Percentiles rank a stretch among this genome's conserved stretches.
phyloP scores from a whole-genome alignment of 2,329 filamentous ascomycete species.

The Colletotrichum somersetense region DNA sequence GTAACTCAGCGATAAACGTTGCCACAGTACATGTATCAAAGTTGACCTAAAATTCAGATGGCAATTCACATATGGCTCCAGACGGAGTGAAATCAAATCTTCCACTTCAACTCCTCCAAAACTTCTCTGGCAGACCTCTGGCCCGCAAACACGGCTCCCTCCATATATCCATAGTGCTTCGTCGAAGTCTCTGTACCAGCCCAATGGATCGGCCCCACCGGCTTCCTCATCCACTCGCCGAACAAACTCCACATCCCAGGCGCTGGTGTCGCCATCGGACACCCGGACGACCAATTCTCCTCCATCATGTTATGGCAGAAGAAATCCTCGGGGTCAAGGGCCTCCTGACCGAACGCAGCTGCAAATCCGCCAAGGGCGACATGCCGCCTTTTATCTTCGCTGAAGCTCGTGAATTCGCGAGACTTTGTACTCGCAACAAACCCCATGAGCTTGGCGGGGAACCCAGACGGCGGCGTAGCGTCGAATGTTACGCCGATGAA shows the following conservation, averaged over 20 bases:
- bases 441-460: conserved; percentile 34
- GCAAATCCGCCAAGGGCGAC: conserved; percentile 42
- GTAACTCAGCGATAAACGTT: no score
- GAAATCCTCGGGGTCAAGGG: conserved; percentile 39
- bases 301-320: conserved; percentile 41
- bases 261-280: conserved; percentile 36
- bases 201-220: conserved; percentile 36
- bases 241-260: conserved; percentile 41
- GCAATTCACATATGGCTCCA: not conserved
- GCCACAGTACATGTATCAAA: no score
- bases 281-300: conserved; percentile 37
- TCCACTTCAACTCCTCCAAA: conserved; percentile 34
- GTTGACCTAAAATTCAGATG: no score
- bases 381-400: conserved; percentile 31
- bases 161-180: conserved; percentile 35
- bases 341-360: conserved; percentile 38
- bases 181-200: conserved; percentile 40
- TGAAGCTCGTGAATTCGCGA: conserved; percentile 34
- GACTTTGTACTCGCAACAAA: conserved; percentile 39
- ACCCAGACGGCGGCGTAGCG: conserved; percentile 19
- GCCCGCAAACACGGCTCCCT: conserved; percentile 39
- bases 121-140: conserved; percentile 36
- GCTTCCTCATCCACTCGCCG: conserved; percentile 40
- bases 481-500: conserved; percentile 34
- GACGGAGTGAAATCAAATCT: conserved; percentile 16